Base-by-base conservation (phyloP, 176 grass and related monocot species). In the Aegilops speltoides region DNA sequence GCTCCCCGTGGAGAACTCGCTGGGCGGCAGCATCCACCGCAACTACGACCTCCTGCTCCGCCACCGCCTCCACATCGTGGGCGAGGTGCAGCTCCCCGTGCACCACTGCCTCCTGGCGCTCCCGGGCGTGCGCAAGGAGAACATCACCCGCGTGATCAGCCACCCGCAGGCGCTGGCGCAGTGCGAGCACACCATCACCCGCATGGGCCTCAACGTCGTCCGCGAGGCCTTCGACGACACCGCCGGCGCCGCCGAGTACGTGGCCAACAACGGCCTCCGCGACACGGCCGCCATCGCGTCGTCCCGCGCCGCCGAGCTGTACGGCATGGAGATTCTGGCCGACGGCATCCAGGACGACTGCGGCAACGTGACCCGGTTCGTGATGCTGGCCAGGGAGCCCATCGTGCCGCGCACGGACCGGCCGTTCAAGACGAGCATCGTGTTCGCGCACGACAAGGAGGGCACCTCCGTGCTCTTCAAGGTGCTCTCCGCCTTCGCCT, bases 171-270 rank as follows among this genome's bases (percentile, higher is more conserved):
- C 96, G 71, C 93, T 98, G 38, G 91, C 96, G 1, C 96, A 98
- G 86, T 98, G 96, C 86, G 96, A 98, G 89, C 96, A 93, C 82
- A 95, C 95, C 54, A 91, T 98, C 40, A 98, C 89, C 61, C 61
- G 80, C 71, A 82, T 98, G 72, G 95, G 95, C 20, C 93, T 98
- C 79, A 98, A 98, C 91, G 95, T 95, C 63, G 93, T 92, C 38
- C 95, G 95, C 62, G 95, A 98, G 87, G 95, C 95, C n/a, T 98
- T 98, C 84, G 93, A 95, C 72, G 95, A 98, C 91, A 98, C 95
- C 2, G 95, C 95, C 0, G 95, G 91, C 29, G 95, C 95, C 29
- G 95, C 93, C 32, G 95, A 98, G 77, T 89, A 90, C 64, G 69
- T 98, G 5, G 91, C 91, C 11, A 61, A 87, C 52, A 91, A 98